Base-by-base conservation (phyloP, 1,139 yeast species). In the Williopsis jadinii region DNA sequence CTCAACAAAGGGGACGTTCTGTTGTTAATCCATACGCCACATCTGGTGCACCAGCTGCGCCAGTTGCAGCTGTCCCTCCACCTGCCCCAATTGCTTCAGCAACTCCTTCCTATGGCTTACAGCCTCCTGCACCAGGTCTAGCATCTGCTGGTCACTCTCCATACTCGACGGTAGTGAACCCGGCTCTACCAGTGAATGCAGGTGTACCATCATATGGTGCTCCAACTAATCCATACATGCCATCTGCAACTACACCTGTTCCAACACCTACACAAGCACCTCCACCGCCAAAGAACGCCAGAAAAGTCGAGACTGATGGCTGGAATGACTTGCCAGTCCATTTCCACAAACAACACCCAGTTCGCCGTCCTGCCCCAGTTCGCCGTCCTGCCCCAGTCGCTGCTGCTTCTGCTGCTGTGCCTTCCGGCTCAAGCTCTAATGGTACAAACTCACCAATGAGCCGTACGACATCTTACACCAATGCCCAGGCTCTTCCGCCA, bases 241-340 rank as follows among this genome's bases (percentile, higher is more conserved):
- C 44, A 29, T 14, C 34, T 19, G 48, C 39, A 9, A 19, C 40
- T 12, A 46, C 40, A 8, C 40, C 49, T 29, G 32, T 49, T 30
- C 53, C 53, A 26, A 45, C 43, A 31, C 35, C 42, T 19, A 47
- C 55, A 27, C 44, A 55, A 28, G 45, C 45, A 13, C 46, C 53
- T n/a, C 51, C 53, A 26, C 59, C 62, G 4, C 71, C 75, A 32
- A 60, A 73, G 31, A 61, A 59, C 41, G 55, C 67, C 10, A 64
- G 69, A 37, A 75, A 70, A 53, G 75, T 72, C 55, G 83, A 83
- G 36, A 80, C 80, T 36, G 92, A 84, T 38, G 97, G 97, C 3
- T 90, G 97, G 97, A 90, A 90, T 58, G 97, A 90, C 61, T 69
- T 90, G 50, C 96, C 97, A 38, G 72, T 80, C n/a, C 70, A 76